phyloP scores from a whole-genome alignment of 2,329 filamentous ascomycete genomes.

The Xylaria sp. region DNA sequence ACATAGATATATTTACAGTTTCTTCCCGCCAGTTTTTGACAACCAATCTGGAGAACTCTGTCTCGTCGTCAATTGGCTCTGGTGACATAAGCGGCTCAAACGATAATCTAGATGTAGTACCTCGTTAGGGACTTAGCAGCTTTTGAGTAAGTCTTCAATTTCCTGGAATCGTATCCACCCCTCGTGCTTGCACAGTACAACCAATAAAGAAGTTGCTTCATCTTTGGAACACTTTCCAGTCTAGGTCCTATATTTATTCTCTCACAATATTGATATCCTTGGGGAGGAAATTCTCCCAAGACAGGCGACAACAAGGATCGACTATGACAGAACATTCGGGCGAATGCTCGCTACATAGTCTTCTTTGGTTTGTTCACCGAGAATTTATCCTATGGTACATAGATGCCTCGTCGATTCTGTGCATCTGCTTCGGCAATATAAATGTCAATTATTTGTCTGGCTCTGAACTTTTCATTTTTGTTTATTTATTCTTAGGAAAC shows the following conservation, averaged over 20 bases:
- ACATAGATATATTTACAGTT: neutral
- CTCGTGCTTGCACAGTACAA: neutral
- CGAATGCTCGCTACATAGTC: neutral
- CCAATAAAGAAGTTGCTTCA: neutral
- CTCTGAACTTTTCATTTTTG: neutral
- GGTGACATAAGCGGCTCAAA: neutral
- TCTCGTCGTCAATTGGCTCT: neutral
- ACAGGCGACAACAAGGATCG: neutral
- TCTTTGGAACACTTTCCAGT: neutral
- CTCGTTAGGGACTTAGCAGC: neutral
- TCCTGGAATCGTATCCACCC: neutral
- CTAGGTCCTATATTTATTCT: neutral
- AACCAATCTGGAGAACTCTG: neutral
- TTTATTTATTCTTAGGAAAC: neutral
- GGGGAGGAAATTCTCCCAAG: neutral
- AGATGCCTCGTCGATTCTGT: neutral
- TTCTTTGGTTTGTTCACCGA: neutral
- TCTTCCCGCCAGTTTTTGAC: neutral
- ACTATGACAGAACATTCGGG: neutral
- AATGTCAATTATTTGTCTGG: neutral
- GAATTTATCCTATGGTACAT: neutral
- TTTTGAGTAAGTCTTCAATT: conserved; percentile 17
- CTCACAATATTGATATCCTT: neutral
- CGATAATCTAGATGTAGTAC: neutral
- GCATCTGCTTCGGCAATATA: neutral